Evolutionary conservation across 2,329 filamentous ascomycete species (phyloP), one percentile per base, ranked within the genome.

Genomic region (Scedosporium apiospermum): DNA sequence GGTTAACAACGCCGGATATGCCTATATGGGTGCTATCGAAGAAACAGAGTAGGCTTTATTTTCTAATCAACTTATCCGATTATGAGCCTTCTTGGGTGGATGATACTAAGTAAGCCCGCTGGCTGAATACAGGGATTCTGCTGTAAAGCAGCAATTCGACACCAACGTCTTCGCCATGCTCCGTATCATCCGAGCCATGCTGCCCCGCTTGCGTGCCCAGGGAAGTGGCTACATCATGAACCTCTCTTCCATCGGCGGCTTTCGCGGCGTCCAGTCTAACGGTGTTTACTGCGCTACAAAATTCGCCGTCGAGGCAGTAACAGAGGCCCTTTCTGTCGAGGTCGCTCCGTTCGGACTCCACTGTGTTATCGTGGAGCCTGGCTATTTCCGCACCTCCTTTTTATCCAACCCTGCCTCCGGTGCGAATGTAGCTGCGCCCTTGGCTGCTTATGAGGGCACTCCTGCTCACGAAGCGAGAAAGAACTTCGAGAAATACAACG

Each of bases 351-450:
- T 84, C 30, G 74, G 76, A 4, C 75, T 84, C 46, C 66, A 71
- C 1, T 75, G 77, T 1, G 65, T 72, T 0, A 68, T 75, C 1
- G 70, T 84, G 2, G 81, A 82, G 64, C 81, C 81, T 0, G 82
- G 82, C 0, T 80, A 80, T 63, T 84, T 84, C 67, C 77, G 81
- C 2, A 84, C 81, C 0, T 71, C 68, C 0, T 79, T 85, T 59
- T 73, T 84, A 6, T 18, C 1, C 4, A 60, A 57, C 42, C 26
- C 57, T 7, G 30, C 26, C n/a, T 34, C 57, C 6, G 30, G 57
- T 10, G 57, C 26, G 57, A 57, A 67, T 14, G 64, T 68, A 6
- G 64, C 66, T 1, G 65, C 65, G 10, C 65, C 66, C 2, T 65
- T 67, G 9, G 66, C 64, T 4, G 65, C 67, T 1, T 76, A 76